A percentile compares a stretch with the other conserved stretches of the same genome.
Evolutionary conservation across 2,329 filamentous ascomycete genomes (phyloP).

Genomic region (Aspergillus awamori): DNA sequence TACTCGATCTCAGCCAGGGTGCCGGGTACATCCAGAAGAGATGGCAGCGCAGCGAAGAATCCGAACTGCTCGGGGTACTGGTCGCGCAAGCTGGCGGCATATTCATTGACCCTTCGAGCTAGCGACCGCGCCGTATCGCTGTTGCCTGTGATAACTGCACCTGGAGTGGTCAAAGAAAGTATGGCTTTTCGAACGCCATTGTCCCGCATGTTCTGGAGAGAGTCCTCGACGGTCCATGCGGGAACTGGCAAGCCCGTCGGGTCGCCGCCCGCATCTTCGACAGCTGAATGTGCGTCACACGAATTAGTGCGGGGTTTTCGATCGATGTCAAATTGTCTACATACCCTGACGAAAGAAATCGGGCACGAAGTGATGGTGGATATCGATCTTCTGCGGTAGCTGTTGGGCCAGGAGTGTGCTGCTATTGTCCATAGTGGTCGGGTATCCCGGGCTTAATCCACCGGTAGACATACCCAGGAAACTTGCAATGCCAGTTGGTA

Average conservation of each 20-base stretch:
- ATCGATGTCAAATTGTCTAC: no score
- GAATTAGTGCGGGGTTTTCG: not conserved
- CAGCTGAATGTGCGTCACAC: not conserved
- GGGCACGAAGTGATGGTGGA: conserved; percentile 2
- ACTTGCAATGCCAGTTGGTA: not conserved
- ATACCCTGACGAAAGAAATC: not conserved
- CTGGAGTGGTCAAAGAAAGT: conserved; percentile 16
- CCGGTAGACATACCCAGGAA: not conserved
- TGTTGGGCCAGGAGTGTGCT: not conserved
- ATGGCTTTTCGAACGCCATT: conserved; percentile 15
- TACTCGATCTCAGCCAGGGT: conserved; percentile 20
- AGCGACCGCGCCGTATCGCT: conserved; percentile 7
- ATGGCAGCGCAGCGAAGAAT: conserved; percentile 23
- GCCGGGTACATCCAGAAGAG: conserved; percentile 10
- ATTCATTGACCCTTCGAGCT: conserved; percentile 14
- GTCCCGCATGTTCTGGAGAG: conserved; percentile 3
- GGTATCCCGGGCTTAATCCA: not conserved
- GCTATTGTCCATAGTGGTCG: not conserved
- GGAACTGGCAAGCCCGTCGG: conserved; percentile 12
- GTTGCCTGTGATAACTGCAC: conserved; percentile 10
- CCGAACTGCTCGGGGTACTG: conserved; percentile 11
- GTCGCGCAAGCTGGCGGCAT: conserved; percentile 12
- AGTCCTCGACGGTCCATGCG: conserved; percentile 9
- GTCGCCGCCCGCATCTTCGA: conserved; percentile 1
- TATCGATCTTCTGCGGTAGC: not conserved